Conservation (phyloP, 83 land plant genomes). For the Thuja plicata region DNA sequence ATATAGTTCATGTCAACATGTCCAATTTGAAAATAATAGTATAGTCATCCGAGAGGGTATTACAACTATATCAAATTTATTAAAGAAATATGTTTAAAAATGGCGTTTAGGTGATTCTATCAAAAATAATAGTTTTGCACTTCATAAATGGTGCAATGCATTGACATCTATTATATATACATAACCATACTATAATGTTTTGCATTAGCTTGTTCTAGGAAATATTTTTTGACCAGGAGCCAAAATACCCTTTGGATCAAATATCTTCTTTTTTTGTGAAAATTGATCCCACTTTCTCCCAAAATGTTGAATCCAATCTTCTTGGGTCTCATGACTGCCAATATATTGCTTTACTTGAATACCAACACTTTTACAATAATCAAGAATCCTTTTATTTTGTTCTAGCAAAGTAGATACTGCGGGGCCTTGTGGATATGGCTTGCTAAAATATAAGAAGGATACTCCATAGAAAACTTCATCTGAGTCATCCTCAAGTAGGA, state of each 20-base stretch:
- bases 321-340: background rate
- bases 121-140: too few species aligned
- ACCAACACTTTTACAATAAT: background rate
- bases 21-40: too few species aligned
- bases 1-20: too few species aligned
- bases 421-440: background rate
- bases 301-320: conserved; percentile 19
- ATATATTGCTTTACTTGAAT: conserved; percentile 18
- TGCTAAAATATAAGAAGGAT: background rate
- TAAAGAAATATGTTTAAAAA: too few species aligned
- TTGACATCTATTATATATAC: too few species aligned
- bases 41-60: too few species aligned
- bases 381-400: background rate
- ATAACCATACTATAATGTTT: too few species aligned
- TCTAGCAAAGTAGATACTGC: background rate
- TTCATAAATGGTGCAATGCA: too few species aligned
- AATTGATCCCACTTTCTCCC: conserved; percentile 14
- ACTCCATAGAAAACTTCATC: background rate
- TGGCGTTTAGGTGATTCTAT: too few species aligned
- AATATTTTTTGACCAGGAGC: conserved; percentile 7
- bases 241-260: background rate
- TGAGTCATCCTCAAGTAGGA: background rate
- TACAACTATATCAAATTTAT: too few species aligned
- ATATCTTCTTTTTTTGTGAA: background rate
- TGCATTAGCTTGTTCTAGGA: background rate